phyloP scores from a whole-genome alignment of 2,329 filamentous ascomycete species.

The Neofusicoccum sp. region DNA sequence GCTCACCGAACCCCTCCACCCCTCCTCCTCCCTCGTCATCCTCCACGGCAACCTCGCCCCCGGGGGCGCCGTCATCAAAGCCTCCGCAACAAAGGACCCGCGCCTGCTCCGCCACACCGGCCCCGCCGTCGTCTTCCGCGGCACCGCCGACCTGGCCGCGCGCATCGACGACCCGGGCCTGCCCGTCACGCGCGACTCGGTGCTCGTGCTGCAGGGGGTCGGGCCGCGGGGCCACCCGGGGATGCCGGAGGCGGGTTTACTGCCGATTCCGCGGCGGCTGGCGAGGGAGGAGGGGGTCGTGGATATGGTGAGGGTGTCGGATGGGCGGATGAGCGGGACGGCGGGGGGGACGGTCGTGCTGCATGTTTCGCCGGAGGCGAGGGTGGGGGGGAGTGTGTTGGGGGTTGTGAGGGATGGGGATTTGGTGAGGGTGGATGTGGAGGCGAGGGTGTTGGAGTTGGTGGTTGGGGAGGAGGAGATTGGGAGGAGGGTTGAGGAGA shows the following conservation, averaged over 20 bases:
- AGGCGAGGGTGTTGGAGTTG: slow-evolving; percentile 42
- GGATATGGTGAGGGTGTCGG: slow-evolving; percentile 55
- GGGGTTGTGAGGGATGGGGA: slow-evolving; percentile 51
- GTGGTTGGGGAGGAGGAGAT: slow-evolving; percentile 45
- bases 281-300: slow-evolving; percentile 43
- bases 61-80: slow-evolving; percentile 85
- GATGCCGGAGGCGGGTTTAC: slow-evolving; percentile 88
- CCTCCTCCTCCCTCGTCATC: slow-evolving; percentile 78
- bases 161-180: slow-evolving; percentile 70
- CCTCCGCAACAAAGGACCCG: slow-evolving; percentile 83
- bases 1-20: slow-evolving; percentile 75
- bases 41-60: slow-evolving; percentile 82
- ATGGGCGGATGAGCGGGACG: slow-evolving; percentile 57
- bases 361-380: slow-evolving; percentile 54
- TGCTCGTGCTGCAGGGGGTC: slow-evolving; percentile 85
- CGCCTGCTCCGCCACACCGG: slow-evolving; percentile 68
- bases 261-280: slow-evolving; percentile 71
- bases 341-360: slow-evolving; percentile 56
- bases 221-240: slow-evolving; percentile 86
- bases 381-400: slow-evolving; percentile 47
- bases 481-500: slow-evolving; percentile 35
- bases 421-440: slow-evolving; percentile 47
- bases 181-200: slow-evolving; percentile 70
- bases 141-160: slow-evolving; percentile 71
- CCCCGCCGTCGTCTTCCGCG: slow-evolving; percentile 75